A percentile compares a stretch with the other conserved stretches of the same genome.
Evolutionary conservation across 1,139 yeast species (phyloP).

Genomic region (Lodderomyces beijingensis): DNA sequence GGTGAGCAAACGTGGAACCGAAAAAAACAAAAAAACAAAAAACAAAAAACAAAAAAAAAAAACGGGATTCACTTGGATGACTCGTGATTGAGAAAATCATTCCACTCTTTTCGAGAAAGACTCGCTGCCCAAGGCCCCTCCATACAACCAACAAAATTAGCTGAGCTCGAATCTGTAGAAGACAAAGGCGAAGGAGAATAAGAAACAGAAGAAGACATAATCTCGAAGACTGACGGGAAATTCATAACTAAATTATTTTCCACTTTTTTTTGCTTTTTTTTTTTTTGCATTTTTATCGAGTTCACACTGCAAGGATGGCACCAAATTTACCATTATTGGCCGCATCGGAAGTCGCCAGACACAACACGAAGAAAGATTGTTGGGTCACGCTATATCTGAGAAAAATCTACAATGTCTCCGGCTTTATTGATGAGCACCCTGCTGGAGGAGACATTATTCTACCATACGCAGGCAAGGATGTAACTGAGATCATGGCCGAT

Average conservation of each 20-base stretch:
- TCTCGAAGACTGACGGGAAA: too few species aligned
- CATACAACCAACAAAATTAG: too few species aligned
- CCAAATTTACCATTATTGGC: conserved; percentile 32
- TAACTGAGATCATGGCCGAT: conserved; percentile 77
- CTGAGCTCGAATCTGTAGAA: too few species aligned
- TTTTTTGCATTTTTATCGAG: too few species aligned
- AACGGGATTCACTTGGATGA: conserved; percentile 1
- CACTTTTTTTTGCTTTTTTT: too few species aligned
- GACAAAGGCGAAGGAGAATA: too few species aligned
- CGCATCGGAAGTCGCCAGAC: conserved; percentile 42
- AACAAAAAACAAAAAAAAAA: conserved; percentile 2
- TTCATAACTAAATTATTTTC: too few species aligned
- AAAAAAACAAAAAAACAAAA: conserved; percentile 1
- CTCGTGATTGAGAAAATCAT: too few species aligned
- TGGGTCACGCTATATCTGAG: conserved; percentile 76
- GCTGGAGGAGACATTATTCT: conserved; percentile 75
- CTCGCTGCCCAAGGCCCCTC: too few species aligned
- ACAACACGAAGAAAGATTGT: conserved; percentile 51
- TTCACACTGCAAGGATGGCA: too few species aligned
- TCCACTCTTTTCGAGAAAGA: too few species aligned
- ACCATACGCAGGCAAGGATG: conserved; percentile 80
- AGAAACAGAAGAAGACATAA: conserved; percentile 1
- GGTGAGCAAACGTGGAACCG: too few species aligned
- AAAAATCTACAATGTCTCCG: conserved; percentile 78
- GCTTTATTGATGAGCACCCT: conserved; percentile 79